These are phyloP conservation scores for Penicillium sp. DNA, from an alignment of 2,329 filamentous ascomycete species.

Conservation along the genomic window DNA sequence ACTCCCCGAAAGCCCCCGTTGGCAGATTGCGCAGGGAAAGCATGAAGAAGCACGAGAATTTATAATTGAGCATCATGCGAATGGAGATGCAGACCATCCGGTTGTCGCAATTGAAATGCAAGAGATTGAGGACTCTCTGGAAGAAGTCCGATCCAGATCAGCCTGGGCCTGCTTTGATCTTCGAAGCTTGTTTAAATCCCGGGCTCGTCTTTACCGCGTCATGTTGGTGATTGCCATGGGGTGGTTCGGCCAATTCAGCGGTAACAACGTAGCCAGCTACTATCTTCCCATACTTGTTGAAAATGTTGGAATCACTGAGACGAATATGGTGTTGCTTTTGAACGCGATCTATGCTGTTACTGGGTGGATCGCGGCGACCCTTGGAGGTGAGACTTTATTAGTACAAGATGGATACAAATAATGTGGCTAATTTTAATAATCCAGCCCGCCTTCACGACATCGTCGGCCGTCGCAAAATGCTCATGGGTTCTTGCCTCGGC, in stretches of 20 bases:
- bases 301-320: conserved; percentile 9
- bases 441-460: conserved; percentile 7
- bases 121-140: conserved; percentile 9
- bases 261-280: conserved; percentile 9
- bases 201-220: conserved; percentile 6
- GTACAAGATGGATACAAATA: neutral
- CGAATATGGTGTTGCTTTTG: conserved; percentile 7
- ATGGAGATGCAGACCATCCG: conserved; percentile 8
- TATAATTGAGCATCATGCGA: conserved; percentile 9
- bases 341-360: conserved; percentile 11
- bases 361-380: conserved; percentile 6
- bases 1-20: conserved; percentile 7
- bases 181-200: conserved; percentile 12
- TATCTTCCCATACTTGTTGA: conserved; percentile 5
- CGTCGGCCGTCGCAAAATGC: conserved; percentile 10
- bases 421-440: neutral
- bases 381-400: neutral
- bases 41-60: conserved; percentile 4
- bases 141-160: neutral
- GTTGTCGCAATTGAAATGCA: conserved; percentile 10
- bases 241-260: conserved; percentile 7
- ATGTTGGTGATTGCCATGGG: conserved; percentile 7
- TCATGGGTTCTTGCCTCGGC: conserved; percentile 7
- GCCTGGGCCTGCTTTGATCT: conserved; percentile 9
- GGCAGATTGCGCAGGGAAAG: conserved; percentile 9